Evolutionary conservation across 371 early-diverging fungal genomes (phyloP), one percentile per base, ranked within the genome.

Genomic region (Haplosporangium sp.): DNA sequence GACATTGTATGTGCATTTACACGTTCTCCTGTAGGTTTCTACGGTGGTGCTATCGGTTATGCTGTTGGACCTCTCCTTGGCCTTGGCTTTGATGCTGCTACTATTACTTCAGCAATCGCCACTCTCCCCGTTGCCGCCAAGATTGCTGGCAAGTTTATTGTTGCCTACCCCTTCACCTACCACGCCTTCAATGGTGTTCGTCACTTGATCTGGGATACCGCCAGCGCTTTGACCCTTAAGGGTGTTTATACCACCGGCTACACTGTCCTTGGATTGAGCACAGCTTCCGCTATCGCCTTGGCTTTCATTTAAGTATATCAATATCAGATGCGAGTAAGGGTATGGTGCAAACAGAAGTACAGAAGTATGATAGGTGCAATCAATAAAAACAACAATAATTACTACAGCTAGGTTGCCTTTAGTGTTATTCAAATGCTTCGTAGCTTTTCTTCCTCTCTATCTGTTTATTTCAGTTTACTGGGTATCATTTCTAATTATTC

Each of bases 221-320:
- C 88, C 37, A 84, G 85, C 68, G 83, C 77, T 38, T 84, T 97
- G 67, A 90, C 86, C 65, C 77, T 95, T 69, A 90, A 93, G 86
- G 90, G 90, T 40, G 97, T 98, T 13, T 92, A 94, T 83, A 77
- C 81, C 15, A 92, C 96, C 8, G 98, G 97, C 50, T 96, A 95
- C 70, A 87, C 85, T 35, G 96, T 94, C 53, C 64, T 95, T 19
- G 95, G 87, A 61, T 86, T 88, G 48, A 89, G 93, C 59, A 62
- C 71, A 40, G 65, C 69, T 45, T 74, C 84, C 7, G 59, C 84
- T 50, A 10, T 74, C 34, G 77, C 65, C 35, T 58, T 83, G 60
- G 83, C 81, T 50, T 38, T 69, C 34, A 70, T 83, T 11, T 83
- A 83, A 76, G 27, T 27, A 48, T n/a, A 48, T 27, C 27, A 48